Percentiles rank a stretch among this genome's conserved stretches.
Evolutionary conservation across 1,139 yeast genomes (phyloP).

Genomic region (Yamadazyma trypodendri): DNA sequence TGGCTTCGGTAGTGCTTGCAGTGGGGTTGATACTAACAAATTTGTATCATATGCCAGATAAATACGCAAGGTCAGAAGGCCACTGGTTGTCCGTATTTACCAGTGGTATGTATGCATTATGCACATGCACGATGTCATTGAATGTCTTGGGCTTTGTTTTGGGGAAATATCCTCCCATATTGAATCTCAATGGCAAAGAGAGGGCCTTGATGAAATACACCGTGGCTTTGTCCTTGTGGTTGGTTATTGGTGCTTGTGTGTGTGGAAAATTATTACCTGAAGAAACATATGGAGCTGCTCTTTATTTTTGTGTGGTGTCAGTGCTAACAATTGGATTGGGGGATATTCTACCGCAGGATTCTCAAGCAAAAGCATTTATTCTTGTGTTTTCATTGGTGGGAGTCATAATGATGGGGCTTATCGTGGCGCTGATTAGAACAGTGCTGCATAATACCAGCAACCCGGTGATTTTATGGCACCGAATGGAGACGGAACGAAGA

Average conservation of each 20-base stretch:
- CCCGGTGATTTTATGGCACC: conserved; percentile 65
- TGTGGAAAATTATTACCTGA: conserved; percentile 32
- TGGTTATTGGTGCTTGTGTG: conserved; percentile 62
- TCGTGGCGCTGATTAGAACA: conserved; percentile 65
- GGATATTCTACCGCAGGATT: conserved; percentile 56
- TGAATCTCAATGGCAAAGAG: conserved; percentile 66
- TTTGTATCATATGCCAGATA: conserved; percentile 15
- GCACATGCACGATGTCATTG: conserved; percentile 49
- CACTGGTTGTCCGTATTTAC: conserved; percentile 78
- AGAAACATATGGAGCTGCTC: conserved; percentile 56
- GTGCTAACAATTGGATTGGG: conserved; percentile 80
- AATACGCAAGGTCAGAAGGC: conserved; percentile 52
- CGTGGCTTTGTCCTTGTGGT: conserved; percentile 63
- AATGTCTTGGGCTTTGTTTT: conserved; percentile 62
- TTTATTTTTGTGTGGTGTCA: conserved; percentile 72
- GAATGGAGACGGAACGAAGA: conserved; percentile 41
- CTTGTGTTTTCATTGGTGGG: conserved; percentile 68
- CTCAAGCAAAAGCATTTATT: conserved; percentile 55
- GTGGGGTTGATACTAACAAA: conserved; percentile 42
- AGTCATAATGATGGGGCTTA: conserved; percentile 67
- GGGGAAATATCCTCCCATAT: conserved; percentile 63
- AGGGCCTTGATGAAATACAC: conserved; percentile 72
- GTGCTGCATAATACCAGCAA: conserved; percentile 60
- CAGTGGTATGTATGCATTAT: conserved; percentile 54
- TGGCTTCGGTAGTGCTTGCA: conserved; percentile 54